Evolutionary conservation across 2,329 filamentous ascomycete species (phyloP).

Genomic region (Aspergillus tanneri): DNA sequence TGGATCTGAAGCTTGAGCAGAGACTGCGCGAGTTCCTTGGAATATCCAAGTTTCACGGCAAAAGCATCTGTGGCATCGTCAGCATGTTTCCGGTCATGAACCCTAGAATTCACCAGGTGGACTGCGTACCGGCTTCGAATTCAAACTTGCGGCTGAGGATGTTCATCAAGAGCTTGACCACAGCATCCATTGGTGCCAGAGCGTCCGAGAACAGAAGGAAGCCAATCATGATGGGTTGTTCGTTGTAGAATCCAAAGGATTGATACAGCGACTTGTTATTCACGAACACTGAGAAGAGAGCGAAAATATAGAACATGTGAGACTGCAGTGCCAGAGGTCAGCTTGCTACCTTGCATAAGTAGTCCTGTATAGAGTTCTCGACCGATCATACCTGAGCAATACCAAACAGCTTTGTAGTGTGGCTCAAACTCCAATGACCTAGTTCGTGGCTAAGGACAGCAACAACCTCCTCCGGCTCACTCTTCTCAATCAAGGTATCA

Average conservation of each 20-base stretch:
- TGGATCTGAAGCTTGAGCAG: conserved; percentile 98
- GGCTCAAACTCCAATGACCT: conserved; percentile 93
- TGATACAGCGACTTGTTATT: conserved; percentile 89
- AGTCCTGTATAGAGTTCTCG: conserved; percentile 1
- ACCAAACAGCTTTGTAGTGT: conserved; percentile 86
- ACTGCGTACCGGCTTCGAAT: conserved; percentile 74
- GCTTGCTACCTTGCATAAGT: not conserved
- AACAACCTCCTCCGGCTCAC: conserved; percentile 84
- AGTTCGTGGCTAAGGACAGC: conserved; percentile 94
- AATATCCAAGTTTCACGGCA: conserved; percentile 79
- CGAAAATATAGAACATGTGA: conserved; percentile 95
- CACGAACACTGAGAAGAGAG: conserved; percentile 95
- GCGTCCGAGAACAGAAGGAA: conserved; percentile 98
- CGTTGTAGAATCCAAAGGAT: conserved; percentile 80
- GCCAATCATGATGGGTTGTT: conserved; percentile 90
- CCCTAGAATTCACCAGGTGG: not conserved
- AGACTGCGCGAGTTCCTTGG: conserved; percentile 75
- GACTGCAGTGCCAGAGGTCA: conserved; percentile 53
- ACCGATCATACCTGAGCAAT: conserved; percentile 71
- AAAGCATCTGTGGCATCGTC: conserved; percentile 65
- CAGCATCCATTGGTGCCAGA: conserved; percentile 88
- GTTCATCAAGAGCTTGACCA: conserved; percentile 95
- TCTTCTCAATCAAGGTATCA: conserved; percentile 96
- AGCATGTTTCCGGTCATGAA: conserved; percentile 10
- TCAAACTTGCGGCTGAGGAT: conserved; percentile 91